Evolutionary conservation across 352 stramenopile species (phyloP).

Genomic region (Chrysophaeum taylorii): DNA sequence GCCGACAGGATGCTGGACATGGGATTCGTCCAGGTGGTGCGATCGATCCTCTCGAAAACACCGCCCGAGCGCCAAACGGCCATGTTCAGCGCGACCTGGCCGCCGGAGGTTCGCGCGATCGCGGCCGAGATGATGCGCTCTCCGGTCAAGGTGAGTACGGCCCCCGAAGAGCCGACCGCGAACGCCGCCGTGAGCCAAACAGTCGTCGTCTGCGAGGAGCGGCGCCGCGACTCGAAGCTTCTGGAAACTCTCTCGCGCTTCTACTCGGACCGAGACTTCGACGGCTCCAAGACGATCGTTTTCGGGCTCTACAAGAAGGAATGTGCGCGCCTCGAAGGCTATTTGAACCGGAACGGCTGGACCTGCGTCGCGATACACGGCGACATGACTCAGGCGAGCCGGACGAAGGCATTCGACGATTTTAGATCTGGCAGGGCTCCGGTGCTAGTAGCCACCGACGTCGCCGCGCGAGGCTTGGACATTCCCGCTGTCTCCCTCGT

Average conservation of each 20-base stretch:
- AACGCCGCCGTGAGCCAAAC: slow-evolving; percentile 89
- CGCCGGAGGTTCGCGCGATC: slow-evolving; percentile 86
- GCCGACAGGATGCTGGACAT: slow-evolving; percentile 80
- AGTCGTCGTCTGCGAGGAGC: slow-evolving; percentile 81
- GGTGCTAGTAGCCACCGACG: slow-evolving; percentile 90
- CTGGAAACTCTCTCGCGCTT: slow-evolving; percentile 58
- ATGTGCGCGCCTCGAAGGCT: slow-evolving; percentile 81
- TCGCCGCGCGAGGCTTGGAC: slow-evolving; percentile 88
- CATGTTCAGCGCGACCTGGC: slow-evolving; percentile 95
- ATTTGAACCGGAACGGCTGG: slow-evolving; percentile 77
- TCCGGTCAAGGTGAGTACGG: slow-evolving; percentile 74
- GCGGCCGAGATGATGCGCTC: slow-evolving; percentile 86
- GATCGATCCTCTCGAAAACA: slow-evolving; percentile 44
- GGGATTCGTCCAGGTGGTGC: slow-evolving; percentile 87
- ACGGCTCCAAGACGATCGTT: slow-evolving; percentile 71
- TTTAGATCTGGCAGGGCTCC: slow-evolving; percentile 86
- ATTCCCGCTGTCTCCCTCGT: slow-evolving; percentile 92
- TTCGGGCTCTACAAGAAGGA: slow-evolving; percentile 99
- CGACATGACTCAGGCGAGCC: slow-evolving; percentile 81
- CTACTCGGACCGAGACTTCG: slow-evolving; percentile 49
- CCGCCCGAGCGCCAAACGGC: slow-evolving; percentile 71
- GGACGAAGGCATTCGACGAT: slow-evolving; percentile 73
- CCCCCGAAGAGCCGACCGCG: slow-evolving; percentile 73
- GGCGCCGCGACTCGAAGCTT: slow-evolving; percentile 65
- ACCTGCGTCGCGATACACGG: slow-evolving; percentile 87